Evolutionary conservation across 2,329 filamentous ascomycete species (phyloP).

Genomic region (Neoscytalidium dimidiatum): DNA sequence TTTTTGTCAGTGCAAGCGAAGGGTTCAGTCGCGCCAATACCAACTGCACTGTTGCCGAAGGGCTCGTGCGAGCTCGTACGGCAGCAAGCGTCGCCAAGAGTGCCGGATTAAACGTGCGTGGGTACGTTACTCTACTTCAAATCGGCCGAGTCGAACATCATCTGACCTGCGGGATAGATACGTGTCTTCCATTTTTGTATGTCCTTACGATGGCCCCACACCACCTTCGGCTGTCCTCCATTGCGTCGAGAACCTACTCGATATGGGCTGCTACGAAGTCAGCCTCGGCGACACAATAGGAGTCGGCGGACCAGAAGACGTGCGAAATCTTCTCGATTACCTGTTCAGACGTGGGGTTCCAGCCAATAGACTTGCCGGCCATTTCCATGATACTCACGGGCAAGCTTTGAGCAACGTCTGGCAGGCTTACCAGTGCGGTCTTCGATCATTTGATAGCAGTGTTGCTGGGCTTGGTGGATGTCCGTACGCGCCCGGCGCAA

Average conservation of each 20-base stretch:
- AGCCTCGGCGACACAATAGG: conserved; percentile 31
- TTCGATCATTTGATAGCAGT: conserved; percentile 30
- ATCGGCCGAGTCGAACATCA: background rate
- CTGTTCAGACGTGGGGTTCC: conserved; percentile 29
- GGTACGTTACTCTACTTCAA: conserved; percentile 20
- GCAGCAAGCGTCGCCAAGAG: conserved; percentile 34
- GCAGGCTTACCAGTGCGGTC: conserved; percentile 27
- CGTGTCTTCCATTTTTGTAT: conserved; percentile 42
- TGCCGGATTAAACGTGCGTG: conserved; percentile 28
- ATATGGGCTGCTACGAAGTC: conserved; percentile 32
- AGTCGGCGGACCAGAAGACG: conserved; percentile 28
- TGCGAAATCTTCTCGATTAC: conserved; percentile 34
- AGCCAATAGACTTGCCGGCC: conserved; percentile 27
- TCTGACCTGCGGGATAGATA: too few relatives aligned
- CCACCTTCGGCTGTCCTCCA: conserved; percentile 23
- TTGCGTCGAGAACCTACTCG: conserved; percentile 23
- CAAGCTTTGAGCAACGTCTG: conserved; percentile 31
- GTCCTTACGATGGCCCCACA: conserved; percentile 39
- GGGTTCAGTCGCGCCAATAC: conserved; percentile 47
- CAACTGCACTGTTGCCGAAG: conserved; percentile 43
- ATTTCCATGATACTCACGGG: conserved; percentile 28
- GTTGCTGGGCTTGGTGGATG: conserved; percentile 33
- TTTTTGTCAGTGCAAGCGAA: conserved; percentile 46
- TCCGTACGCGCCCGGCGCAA: conserved; percentile 30
- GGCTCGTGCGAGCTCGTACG: conserved; percentile 34